Conservation (phyloP, 1,139 yeast genomes). For the Blastobotrys ciferrii region DNA sequence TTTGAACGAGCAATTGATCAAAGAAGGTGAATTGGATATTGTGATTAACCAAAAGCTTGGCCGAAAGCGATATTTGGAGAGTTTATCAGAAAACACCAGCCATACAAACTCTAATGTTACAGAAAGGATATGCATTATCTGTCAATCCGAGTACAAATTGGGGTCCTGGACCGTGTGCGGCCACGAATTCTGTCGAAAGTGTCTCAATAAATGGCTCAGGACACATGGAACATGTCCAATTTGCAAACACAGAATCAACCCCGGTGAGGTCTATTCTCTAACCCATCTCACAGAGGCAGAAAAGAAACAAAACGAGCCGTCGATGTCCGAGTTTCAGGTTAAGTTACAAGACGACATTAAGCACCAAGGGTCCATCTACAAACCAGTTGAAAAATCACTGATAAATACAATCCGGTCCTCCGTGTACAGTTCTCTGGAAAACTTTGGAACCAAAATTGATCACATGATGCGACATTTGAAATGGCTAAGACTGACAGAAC, state of each 20-base stretch:
- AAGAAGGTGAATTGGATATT: constrained; percentile 18
- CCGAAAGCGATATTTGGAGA: constrained; percentile 58
- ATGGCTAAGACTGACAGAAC: constrained; percentile 57
- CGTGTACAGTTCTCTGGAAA: constrained; percentile 21
- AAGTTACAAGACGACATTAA: constrained; percentile 6
- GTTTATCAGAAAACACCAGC: constrained; percentile 40
- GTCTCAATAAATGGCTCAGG: constrained; percentile 70
- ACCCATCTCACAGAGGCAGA: constrained; percentile 40
- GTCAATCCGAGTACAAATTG: constrained; percentile 62
- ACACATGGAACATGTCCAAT: constrained; percentile 65
- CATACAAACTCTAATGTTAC: constrained; percentile 28
- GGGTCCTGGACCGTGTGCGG: constrained; percentile 89
- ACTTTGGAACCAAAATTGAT: constrained; percentile 83
- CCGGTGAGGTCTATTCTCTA: constrained; percentile 56
- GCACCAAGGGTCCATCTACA: constrained; percentile 8
- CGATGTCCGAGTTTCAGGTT: constrained; percentile 8
- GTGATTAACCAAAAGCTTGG: constrained; percentile 26
- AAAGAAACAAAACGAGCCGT: constrained; percentile 35
- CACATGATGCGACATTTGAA: constrained; percentile 67
- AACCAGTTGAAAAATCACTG: constrained; percentile 3
- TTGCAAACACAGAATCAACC: constrained; percentile 55
- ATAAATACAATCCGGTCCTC: not conserved
- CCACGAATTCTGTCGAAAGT: constrained; percentile 79
- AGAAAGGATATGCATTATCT: constrained; percentile 68
- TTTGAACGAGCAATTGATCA: constrained; percentile 20